Evolutionary conservation across 148 eudicot species (phyloP), one percentile per base, ranked within the genome.

Genomic region (Rheum nobile): DNA sequence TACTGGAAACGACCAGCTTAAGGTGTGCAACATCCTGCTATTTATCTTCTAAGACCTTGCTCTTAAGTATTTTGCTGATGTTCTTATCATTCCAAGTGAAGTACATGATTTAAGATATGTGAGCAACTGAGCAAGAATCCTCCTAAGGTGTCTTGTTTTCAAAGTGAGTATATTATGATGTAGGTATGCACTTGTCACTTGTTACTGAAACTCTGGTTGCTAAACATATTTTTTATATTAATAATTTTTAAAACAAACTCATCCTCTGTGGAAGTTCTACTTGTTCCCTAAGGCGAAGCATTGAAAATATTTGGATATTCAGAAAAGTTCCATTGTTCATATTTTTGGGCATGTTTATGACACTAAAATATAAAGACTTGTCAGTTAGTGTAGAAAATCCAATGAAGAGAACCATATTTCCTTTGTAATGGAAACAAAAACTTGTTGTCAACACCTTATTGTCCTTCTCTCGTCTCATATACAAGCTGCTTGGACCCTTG

Each of bases 1-100:
- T 72, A 85, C 93, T 71, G 76, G 72, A 57, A 83, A 87, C 37
- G 97, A 89, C 79, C 87, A 83, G 72, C 93, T 94, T 71, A 91
- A 91, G 97, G 98, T 91, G 78, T 76, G 80, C 65, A 48, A 2
- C 48, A 44, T 44, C 14, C 17, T 12, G 16, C 54, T 48, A 17
- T 48, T 48, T 17, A 48, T 48, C 21, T 17, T 17, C 4, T 48
- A 48, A 48, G 22, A 19, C 6, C 54, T 48, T 48, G 21, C 54
- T 48, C 43, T 41, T 41, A 3, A 48, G 54, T 48, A 48, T 48
- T 48, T 48, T 12, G 48, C 17, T 48, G 22, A 17, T 17, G 4
- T 19, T 48, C 22, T 19, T 48, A 48, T n/a, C 22, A 17, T 48
- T 48, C 54, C 22, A 48, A 48, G 54, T 48, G 13, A 11, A 11